Percentiles rank a stretch among this genome's conserved stretches.
These are phyloP conservation scores for Actinidia arguta DNA, from an alignment of 179 eudicot species.

Conservation along the genomic window DNA sequence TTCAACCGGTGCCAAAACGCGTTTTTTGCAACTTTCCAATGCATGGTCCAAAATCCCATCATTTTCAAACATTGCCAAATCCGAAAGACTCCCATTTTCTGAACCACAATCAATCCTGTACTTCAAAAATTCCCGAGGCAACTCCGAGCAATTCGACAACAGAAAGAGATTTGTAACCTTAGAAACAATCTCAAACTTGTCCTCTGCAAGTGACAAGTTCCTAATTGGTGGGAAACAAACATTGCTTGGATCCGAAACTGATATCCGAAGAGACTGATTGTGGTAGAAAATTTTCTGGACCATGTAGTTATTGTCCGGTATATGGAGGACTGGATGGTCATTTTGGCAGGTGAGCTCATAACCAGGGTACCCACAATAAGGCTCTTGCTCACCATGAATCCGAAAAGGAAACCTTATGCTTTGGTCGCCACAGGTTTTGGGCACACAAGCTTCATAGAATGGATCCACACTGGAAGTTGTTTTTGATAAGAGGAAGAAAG, in stretches of 20 bases:
- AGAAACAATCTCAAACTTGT: slow-evolving; percentile 8
- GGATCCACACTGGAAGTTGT: slow-evolving; percentile 25
- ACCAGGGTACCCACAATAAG: slow-evolving; percentile 57
- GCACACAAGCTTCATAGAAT: slow-evolving; percentile 31
- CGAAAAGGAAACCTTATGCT: slow-evolving; percentile 50
- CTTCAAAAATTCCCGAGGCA: not conserved
- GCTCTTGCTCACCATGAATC: slow-evolving; percentile 30
- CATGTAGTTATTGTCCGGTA: slow-evolving; percentile 23
- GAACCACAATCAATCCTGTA: slow-evolving; percentile 11
- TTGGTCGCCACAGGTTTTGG: slow-evolving; percentile 36
- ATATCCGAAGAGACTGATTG: slow-evolving; percentile 24
- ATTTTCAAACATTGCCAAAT: slow-evolving; percentile 21
- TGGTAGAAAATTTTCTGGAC: slow-evolving; percentile 31
- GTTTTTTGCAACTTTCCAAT: slow-evolving; percentile 15
- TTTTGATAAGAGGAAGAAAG: slow-evolving; percentile 10
- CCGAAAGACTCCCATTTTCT: not conserved
- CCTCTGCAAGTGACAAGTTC: slow-evolving; percentile 29
- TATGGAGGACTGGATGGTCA: slow-evolving; percentile 25
- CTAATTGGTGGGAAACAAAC: slow-evolving; percentile 16
- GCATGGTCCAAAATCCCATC: slow-evolving; percentile 6
- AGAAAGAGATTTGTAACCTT: slow-evolving; percentile 16
- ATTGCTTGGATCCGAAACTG: not conserved
- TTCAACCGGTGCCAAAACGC: slow-evolving; percentile 21
- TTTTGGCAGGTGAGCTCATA: slow-evolving; percentile 39
- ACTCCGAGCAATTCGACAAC: slow-evolving; percentile 31